A percentile compares a stretch with the other conserved stretches of the same genome.
phyloP scores from a whole-genome alignment of 1,284 basidiomycete species.

The Microbotryum saponariae region DNA sequence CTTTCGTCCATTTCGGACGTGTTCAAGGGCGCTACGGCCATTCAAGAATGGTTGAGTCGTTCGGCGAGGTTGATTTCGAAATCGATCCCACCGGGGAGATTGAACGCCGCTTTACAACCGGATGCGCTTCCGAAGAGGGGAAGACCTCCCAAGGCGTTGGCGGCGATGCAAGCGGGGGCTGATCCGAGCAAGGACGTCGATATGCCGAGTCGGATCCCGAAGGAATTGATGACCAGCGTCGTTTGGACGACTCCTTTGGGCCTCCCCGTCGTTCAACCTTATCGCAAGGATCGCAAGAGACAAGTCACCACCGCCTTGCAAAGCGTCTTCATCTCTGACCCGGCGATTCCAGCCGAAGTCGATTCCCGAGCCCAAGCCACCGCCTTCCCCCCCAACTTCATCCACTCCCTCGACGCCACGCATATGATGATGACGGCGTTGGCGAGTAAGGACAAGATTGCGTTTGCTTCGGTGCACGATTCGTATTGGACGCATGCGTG shows the following conservation, averaged over 20 bases:
- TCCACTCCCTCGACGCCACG: slow-evolving; percentile 94
- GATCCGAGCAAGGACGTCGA: slow-evolving; percentile 1
- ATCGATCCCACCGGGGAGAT: slow-evolving; percentile 69
- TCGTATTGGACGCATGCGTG: slow-evolving; percentile 98
- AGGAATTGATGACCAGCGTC: slow-evolving; percentile 91
- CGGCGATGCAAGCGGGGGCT: slow-evolving; percentile 19
- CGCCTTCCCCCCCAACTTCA: slow-evolving; percentile 98
- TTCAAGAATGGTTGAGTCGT: slow-evolving; percentile 83
- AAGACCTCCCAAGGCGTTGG: background rate
- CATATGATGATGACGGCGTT: slow-evolving; percentile 99
- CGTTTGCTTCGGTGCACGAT: slow-evolving; percentile 95
- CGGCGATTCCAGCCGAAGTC: slow-evolving; percentile 69
- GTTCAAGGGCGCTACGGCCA: slow-evolving; percentile 81
- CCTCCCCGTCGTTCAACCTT: slow-evolving; percentile 92
- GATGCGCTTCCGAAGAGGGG: slow-evolving; percentile 6
- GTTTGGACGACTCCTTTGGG: slow-evolving; percentile 95
- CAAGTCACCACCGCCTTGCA: slow-evolving; percentile 77
- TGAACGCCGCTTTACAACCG: slow-evolving; percentile 46
- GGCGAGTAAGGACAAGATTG: slow-evolving; percentile 65
- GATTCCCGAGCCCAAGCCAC: slow-evolving; percentile 81
- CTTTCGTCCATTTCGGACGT: slow-evolving; percentile 83
- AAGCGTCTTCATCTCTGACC: slow-evolving; percentile 88
- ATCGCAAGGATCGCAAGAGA: slow-evolving; percentile 73
- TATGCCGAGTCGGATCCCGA: slow-evolving; percentile 48
- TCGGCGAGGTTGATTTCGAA: slow-evolving; percentile 79